Conservation (phyloP, 169 alveolate species). For the Cryptosporidium parvum region DNA sequence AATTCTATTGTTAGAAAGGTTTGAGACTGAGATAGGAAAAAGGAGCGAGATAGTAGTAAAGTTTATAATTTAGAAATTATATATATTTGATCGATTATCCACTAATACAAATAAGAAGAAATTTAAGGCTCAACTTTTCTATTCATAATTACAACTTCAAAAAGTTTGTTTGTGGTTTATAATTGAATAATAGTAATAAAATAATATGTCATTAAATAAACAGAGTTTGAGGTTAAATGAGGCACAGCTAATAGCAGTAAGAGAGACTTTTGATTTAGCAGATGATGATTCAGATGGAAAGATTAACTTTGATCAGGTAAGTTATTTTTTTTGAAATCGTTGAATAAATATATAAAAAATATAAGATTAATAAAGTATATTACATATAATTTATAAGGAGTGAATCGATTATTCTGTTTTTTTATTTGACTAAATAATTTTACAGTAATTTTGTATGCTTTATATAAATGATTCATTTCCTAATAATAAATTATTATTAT, state of each 20-base stretch:
- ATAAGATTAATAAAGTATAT: not conserved
- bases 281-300: conserved; percentile 74
- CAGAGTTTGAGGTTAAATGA: conserved; percentile 57
- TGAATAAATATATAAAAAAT: not conserved
- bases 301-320: conserved; percentile 74
- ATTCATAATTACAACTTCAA: not conserved
- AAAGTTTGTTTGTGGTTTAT: not conserved
- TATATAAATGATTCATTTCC: not conserved
- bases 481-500: not conserved
- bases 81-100: too few species aligned
- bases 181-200: not conserved
- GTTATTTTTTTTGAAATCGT: not conserved
- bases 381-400: not conserved
- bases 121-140: not conserved
- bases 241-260: conserved; percentile 56
- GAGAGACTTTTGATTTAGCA: conserved; percentile 66
- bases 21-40: not conserved
- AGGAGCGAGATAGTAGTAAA: not conserved
- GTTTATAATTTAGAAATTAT: too few species aligned
- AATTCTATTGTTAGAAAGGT: not conserved
- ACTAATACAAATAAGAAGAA: too few species aligned
- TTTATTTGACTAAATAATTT: not conserved
- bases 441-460: not conserved
- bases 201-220: not conserved
- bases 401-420: not conserved